A percentile compares a stretch with the other conserved stretches of the same genome.
Evolutionary conservation across 768 basidiomycete genomes (phyloP).

Genomic region (Trametes meyenii): DNA sequence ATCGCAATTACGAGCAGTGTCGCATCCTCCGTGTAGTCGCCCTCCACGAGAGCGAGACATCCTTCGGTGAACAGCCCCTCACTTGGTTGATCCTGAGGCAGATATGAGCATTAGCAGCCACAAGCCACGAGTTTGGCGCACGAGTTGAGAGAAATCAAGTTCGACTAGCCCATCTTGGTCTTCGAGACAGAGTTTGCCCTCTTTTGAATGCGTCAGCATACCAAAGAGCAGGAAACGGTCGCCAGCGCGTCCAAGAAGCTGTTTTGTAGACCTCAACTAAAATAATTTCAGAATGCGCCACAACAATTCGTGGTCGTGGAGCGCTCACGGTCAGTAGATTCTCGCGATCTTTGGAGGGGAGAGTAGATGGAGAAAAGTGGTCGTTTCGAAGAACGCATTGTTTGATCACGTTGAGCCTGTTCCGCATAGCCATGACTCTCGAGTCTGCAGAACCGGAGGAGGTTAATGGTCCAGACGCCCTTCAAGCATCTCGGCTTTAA

Average conservation of each 20-base stretch:
- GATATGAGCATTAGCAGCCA: neutral
- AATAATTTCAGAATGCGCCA: neutral
- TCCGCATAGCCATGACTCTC: slow-evolving; percentile 75
- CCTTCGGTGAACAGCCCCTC: slow-evolving; percentile 98
- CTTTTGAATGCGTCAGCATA: slow-evolving; percentile 87
- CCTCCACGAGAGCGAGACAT: slow-evolving; percentile 92
- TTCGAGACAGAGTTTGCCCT: slow-evolving; percentile 89
- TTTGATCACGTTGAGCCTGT: slow-evolving; percentile 87
- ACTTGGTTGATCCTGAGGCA: slow-evolving; percentile 76
- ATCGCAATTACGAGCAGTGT: slow-evolving; percentile 89
- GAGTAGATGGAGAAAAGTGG: slow-evolving; percentile 94
- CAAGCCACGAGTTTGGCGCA: slow-evolving; percentile 37
- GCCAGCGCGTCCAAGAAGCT: slow-evolving; percentile 87
- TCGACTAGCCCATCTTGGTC: slow-evolving; percentile 91
- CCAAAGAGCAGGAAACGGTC: slow-evolving; percentile 92
- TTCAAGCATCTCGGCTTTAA: slow-evolving; percentile 30
- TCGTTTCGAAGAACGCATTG: slow-evolving; percentile 95
- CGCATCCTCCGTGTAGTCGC: slow-evolving; percentile 93
- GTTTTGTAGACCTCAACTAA: slow-evolving; percentile 93
- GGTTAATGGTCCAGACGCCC: slow-evolving; percentile 57
- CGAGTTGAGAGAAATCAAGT: slow-evolving; percentile 86
- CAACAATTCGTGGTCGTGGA: slow-evolving; percentile 12
- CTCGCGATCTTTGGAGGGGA: slow-evolving; percentile 86
- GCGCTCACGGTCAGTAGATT: slow-evolving; percentile 72
- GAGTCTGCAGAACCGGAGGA: slow-evolving; percentile 86